Evolutionary conservation across 73 alveolate genomes (phyloP).

Genomic region (Paramecium primaurelia): DNA sequence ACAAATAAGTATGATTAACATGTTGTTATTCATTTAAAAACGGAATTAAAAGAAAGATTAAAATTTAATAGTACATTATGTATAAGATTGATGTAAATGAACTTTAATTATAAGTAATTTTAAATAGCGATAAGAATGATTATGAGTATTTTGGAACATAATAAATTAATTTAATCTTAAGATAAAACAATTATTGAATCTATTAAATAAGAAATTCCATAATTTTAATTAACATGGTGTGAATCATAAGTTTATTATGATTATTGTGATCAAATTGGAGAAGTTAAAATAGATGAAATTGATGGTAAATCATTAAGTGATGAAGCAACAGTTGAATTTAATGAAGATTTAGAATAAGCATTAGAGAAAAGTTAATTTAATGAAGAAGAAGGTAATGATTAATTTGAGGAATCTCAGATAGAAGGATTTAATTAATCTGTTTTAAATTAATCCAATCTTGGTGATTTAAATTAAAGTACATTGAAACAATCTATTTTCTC

Average conservation of each 20-base stretch:
- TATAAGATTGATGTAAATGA: background rate
- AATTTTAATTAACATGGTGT: conserved; percentile 1
- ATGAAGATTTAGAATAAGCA: background rate
- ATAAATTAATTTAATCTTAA: background rate
- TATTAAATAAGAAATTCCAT: background rate
- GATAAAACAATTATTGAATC: background rate
- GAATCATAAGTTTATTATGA: background rate
- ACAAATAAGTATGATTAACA: conserved; percentile 5
- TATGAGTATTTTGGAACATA: background rate
- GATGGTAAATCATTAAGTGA: background rate
- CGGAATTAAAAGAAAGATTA: background rate
- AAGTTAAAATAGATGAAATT: background rate
- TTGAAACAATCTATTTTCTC: background rate
- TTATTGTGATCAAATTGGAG: background rate
- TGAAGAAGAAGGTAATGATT: background rate
- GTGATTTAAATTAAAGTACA: background rate
- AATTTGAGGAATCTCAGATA: background rate
- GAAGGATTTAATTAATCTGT: background rate
- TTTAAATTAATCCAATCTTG: background rate
- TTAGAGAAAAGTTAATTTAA: background rate
- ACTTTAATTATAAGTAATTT: background rate
- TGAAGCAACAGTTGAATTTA: background rate
- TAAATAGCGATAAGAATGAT: background rate
- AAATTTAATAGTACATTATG: conserved; percentile 4
- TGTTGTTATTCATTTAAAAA: background rate